Evolutionary conservation across 345 rosid species (phyloP), one percentile per base, ranked within the genome.

Genomic region (Eucalyptus erythrocorys): DNA sequence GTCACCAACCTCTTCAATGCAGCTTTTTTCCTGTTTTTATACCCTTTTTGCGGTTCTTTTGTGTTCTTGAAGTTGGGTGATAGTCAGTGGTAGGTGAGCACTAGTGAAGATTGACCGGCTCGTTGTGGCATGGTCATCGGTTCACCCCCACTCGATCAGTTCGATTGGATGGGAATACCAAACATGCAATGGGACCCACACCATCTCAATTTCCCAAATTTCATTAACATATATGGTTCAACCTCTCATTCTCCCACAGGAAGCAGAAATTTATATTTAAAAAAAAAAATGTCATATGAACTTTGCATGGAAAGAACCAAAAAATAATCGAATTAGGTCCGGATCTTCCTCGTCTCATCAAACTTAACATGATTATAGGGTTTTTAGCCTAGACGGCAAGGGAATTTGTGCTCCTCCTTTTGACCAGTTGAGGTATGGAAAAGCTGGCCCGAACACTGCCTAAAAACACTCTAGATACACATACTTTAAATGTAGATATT

Each of bases 361-460:
- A n/a, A 64, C 14, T 64, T 32, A 7, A n/a, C 37, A 64, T 64
- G 37, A 64, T 30, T n/a, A 64, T 51, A 51, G 57, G 57, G 10
- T 8, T 51, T 51, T 51, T 3, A 51, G 57, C 57, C 57, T 51
- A 0, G 17, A 3, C 16, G 17, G 76, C 10, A 3, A 64, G 19
- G 5, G 10, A 64, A 30, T 15, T 7, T 13, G 32, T 19, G 82
- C 30, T 76, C 27, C 47, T 76, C 82, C 1, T 61, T 61, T 30
- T 61, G 68, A 30, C 32, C 0, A 1, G 0, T 61, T 1, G 16
- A 59, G 37, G 37, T 14, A 8, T 0, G 5, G 5, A 4, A 64
- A n/a, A n/a, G 7, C 3, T n/a, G 19, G 10, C 19, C 3, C 5
- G 21, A 64, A n/a, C 37, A 4, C 1, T 1, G 10, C 37, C 10